phyloP scores from a whole-genome alignment of 139 green algal species.

The Haematococcus sp. region DNA sequence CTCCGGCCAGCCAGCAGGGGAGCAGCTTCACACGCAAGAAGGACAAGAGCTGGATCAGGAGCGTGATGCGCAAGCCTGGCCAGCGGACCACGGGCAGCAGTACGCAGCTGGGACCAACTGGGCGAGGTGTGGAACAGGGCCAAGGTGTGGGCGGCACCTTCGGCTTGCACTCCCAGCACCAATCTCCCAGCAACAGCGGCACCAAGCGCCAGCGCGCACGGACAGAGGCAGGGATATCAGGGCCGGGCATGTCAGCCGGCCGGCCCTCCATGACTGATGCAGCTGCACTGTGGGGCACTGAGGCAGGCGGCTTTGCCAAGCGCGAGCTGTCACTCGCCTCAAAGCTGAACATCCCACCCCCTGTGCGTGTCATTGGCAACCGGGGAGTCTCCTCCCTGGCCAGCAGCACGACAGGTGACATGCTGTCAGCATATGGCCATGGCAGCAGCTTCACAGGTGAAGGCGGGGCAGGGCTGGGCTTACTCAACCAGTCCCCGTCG shows the following conservation, averaged over 20 bases:
- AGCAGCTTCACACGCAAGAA: too few relatives aligned
- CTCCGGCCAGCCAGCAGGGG: too few relatives aligned
- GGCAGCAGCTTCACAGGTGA: neutral
- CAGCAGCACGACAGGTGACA: conserved; percentile 1
- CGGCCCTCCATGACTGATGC: neutral
- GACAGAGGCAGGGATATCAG: neutral
- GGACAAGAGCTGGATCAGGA: too few relatives aligned
- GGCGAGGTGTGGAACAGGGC: too few relatives aligned
- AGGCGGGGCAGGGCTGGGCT: neutral
- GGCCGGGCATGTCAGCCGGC: neutral
- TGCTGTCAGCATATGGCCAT: neutral
- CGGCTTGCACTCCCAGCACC: too few relatives aligned
- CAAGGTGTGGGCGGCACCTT: too few relatives aligned
- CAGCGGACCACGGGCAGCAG: too few relatives aligned
- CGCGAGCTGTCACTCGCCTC: conserved; percentile 32
- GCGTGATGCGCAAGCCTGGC: too few relatives aligned
- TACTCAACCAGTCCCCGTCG: neutral
- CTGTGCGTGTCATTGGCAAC: conserved; percentile 17
- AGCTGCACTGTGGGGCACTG: conserved; percentile 13
- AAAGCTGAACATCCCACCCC: conserved; percentile 41
- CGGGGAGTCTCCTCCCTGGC: too few relatives aligned
- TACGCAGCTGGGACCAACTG: too few relatives aligned
- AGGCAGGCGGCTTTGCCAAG: conserved; percentile 15
- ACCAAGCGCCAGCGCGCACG: neutral
- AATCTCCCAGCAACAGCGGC: neutral